These are phyloP conservation scores for Stephanocyclus meneghinianus DNA, from an alignment of 352 stramenopile species.

Conservation along the genomic window DNA sequence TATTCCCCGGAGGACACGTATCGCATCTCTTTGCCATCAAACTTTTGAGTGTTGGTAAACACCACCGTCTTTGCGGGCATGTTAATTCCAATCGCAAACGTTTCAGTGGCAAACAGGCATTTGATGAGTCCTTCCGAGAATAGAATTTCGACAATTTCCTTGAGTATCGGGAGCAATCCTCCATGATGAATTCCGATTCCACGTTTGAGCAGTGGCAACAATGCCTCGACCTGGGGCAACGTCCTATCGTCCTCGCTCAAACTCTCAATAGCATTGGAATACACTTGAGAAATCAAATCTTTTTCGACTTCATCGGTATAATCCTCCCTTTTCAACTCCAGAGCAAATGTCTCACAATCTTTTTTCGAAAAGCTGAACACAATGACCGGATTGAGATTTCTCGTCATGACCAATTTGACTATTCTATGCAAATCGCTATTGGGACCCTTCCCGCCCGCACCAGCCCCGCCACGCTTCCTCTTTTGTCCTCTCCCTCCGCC, in stretches of 20 bases:
- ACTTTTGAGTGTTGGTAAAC: constrained; percentile 95
- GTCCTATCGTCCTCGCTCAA: constrained; percentile 95
- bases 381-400: constrained; percentile 96
- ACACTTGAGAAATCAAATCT: constrained; percentile 92
- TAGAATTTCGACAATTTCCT: constrained; percentile 96
- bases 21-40: constrained; percentile 88
- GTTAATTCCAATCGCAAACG: constrained; percentile 96
- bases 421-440: constrained; percentile 95
- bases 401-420: constrained; percentile 97
- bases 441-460: constrained; percentile 44
- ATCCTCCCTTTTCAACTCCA: constrained; percentile 91
- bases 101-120: constrained; percentile 97
- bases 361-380: constrained; percentile 99
- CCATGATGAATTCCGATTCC: constrained; percentile 99
- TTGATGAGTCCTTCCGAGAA: constrained; percentile 97
- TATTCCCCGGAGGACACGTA: constrained; percentile 96
- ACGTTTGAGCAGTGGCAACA: constrained; percentile 94
- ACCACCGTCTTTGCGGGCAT: constrained; percentile 99
- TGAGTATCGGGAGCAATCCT: constrained; percentile 97
- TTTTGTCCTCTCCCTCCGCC: constrained; percentile 85
- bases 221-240: constrained; percentile 95
- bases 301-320: constrained; percentile 99
- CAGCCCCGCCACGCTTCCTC: constrained; percentile 83
- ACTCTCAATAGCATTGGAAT: constrained; percentile 97
- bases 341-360: constrained; percentile 92